Evolutionary conservation across 1,139 yeast species (phyloP), one percentile per base, ranked within the genome.

Genomic region (Saccharomyces hybrid): DNA sequence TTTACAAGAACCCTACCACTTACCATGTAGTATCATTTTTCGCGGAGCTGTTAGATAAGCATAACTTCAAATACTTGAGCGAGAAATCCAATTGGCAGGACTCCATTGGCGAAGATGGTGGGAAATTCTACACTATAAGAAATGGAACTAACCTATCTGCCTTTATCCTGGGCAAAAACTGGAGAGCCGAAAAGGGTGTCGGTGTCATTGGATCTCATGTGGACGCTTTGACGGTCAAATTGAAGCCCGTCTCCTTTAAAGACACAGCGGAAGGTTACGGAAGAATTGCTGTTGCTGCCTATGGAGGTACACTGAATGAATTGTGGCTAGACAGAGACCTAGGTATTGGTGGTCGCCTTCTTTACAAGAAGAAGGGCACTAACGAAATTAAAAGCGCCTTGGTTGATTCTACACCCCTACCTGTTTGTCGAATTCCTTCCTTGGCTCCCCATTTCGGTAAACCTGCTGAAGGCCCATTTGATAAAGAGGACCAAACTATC

Each of bases 321-420:
- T 63, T 76, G 28, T 82, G 88, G 87, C 76, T 81, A 67, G 87
- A 83, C 66, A 75, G 89, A 69, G 89, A 84, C 65, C 75, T 83
- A 59, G 87, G 87, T 48, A 66, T 84, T 54, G 88, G 85, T 52
- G 89, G 89, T 31, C 73, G 83, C 54, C 73, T 84, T 19, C 69
- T 82, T 54, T 77, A 79, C 51, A 74, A 71, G 58, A 73, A 62
- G 29, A 57, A 60, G 25, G 67, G 63, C 29, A 57, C 67, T 47
- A 73, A 72, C 25, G 70, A 69, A 54, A 66, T 81, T 44, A 67
- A 64, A 8, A 70, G 79, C 26, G 74, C 72, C 54, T 69, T 83
- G 62, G 77, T 83, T 28, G 79, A 78, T 65, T 81, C 86, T 11
- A 71, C 82, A 3, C 85, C 86, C 5, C 78, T 77, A 57, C 87